Conservation (phyloP, 148 eudicot genomes). For the Rhododendron williamsianum region DNA sequence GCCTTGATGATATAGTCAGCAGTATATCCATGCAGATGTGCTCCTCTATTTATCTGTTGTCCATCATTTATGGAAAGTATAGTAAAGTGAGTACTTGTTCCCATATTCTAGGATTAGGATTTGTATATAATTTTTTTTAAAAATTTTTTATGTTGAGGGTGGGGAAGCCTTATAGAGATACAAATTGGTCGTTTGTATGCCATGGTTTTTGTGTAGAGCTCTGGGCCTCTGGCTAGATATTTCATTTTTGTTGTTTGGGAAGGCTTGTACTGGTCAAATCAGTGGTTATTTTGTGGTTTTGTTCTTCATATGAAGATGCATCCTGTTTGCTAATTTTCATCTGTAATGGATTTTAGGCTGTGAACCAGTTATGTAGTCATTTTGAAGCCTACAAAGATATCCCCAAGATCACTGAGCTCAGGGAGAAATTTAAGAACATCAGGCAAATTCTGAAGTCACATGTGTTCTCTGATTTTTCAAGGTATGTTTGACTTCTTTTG, state of each 20-base stretch:
- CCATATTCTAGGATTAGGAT: not conserved
- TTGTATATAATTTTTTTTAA: no score
- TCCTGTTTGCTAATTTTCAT: not conserved
- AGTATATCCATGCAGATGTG: no score
- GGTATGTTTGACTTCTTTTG: slow-evolving; percentile 36
- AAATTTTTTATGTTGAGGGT: not conserved
- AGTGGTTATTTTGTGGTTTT: not conserved
- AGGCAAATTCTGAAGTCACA: slow-evolving; percentile 93
- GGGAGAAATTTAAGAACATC: slow-evolving; percentile 91
- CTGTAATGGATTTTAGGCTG: slow-evolving; percentile 55
- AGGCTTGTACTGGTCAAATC: not conserved
- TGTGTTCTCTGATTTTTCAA: slow-evolving; percentile 96
- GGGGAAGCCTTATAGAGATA: not conserved
- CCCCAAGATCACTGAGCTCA: slow-evolving; percentile 88
- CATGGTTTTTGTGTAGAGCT: not conserved
- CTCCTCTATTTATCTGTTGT: no score
- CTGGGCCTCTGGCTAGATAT: not conserved
- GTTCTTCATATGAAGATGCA: not conserved
- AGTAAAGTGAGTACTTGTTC: not conserved
- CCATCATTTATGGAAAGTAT: not conserved
- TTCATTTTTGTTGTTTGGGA: not conserved
- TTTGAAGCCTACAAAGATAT: slow-evolving; percentile 96
- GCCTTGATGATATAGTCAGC: no score
- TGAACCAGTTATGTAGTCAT: slow-evolving; percentile 94
- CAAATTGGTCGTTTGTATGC: not conserved